Evolutionary conservation across 2,329 filamentous ascomycete genomes (phyloP).

Genomic region (Colletotrichum eremochloae): DNA sequence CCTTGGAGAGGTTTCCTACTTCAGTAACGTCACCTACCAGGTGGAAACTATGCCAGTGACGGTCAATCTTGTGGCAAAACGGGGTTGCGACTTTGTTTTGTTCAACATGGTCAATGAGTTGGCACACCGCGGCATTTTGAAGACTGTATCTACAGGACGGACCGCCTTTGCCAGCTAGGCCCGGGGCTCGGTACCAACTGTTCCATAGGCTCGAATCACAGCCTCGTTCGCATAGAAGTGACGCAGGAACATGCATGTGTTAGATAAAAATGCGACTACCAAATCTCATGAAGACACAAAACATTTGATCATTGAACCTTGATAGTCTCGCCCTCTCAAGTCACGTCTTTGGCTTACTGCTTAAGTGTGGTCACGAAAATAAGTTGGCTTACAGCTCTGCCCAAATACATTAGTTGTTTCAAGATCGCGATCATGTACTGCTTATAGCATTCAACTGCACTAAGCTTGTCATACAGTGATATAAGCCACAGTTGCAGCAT

Average conservation of each 20-base stretch:
- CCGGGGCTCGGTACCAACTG: accelerated
- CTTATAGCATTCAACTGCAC: no score
- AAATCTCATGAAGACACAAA: no score
- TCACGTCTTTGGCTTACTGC: no score
- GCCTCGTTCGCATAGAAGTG: not conserved
- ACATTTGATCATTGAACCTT: no score
- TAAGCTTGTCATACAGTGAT: no score
- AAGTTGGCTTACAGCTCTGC: no score
- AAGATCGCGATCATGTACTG: no score
- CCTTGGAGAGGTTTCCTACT: conserved; percentile 57
- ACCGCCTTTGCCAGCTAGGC: not conserved
- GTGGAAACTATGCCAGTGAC: conserved; percentile 58
- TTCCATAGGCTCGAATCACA: not conserved
- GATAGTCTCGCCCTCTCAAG: no score
- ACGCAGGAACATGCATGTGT: not conserved
- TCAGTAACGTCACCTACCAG: conserved; percentile 54
- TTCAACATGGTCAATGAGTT: conserved; percentile 57
- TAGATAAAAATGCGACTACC: no score
- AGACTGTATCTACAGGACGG: conserved; percentile 53
- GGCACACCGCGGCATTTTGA: conserved; percentile 54
- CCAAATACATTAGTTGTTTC: no score
- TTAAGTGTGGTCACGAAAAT: no score
- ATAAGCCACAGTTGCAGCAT: no score
- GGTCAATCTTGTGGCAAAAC: conserved; percentile 56
- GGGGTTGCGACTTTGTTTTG: conserved; percentile 59